A percentile compares a stretch with the other conserved stretches of the same genome.
These are phyloP conservation scores for Trametes punicea DNA, from an alignment of 768 basidiomycete genomes.

Conservation along the genomic window DNA sequence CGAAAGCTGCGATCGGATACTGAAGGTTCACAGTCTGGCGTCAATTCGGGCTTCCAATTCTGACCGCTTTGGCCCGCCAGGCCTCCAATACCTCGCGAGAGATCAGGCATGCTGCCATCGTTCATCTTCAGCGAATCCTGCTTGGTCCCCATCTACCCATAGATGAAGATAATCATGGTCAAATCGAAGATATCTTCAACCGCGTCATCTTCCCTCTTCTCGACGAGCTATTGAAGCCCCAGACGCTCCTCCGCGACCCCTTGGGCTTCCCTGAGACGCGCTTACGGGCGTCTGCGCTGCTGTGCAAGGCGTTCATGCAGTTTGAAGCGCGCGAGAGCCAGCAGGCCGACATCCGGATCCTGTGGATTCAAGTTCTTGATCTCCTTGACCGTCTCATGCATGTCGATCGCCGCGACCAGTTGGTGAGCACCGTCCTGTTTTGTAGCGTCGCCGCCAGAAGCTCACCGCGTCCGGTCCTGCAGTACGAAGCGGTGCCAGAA, in stretches of 20 bases:
- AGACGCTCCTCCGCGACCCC: slow-evolving; percentile 75
- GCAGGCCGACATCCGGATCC: slow-evolving; percentile 59
- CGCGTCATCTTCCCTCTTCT: slow-evolving; percentile 86
- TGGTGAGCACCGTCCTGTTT: slow-evolving; percentile 54
- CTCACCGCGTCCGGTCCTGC: background rate
- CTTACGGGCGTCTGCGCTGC: slow-evolving; percentile 78
- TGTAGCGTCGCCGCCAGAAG: background rate
- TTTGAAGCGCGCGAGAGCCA: slow-evolving; percentile 74
- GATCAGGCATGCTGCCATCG: slow-evolving; percentile 56
- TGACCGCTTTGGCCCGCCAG: slow-evolving; percentile 73
- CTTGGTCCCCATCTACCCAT: slow-evolving; percentile 70
- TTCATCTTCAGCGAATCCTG: slow-evolving; percentile 64
- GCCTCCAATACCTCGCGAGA: slow-evolving; percentile 82
- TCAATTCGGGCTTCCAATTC: slow-evolving; percentile 68
- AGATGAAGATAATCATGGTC: slow-evolving; percentile 52
- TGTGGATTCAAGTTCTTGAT: slow-evolving; percentile 91
- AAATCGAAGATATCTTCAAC: slow-evolving; percentile 85
- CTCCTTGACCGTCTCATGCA: slow-evolving; percentile 87
- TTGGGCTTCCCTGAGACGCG: slow-evolving; percentile 90
- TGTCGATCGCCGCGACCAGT: slow-evolving; percentile 76
- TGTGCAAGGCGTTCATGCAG: slow-evolving; percentile 96
- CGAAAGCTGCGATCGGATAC: background rate
- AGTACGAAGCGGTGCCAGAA: slow-evolving; percentile 96
- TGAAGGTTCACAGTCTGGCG: slow-evolving; percentile 56
- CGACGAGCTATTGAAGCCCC: slow-evolving; percentile 85